Percentiles rank a stretch among this genome's conserved stretches.
These are phyloP conservation scores for Microbotryum saponariae DNA, from an alignment of 1,284 basidiomycete species.

Conservation along the genomic window DNA sequence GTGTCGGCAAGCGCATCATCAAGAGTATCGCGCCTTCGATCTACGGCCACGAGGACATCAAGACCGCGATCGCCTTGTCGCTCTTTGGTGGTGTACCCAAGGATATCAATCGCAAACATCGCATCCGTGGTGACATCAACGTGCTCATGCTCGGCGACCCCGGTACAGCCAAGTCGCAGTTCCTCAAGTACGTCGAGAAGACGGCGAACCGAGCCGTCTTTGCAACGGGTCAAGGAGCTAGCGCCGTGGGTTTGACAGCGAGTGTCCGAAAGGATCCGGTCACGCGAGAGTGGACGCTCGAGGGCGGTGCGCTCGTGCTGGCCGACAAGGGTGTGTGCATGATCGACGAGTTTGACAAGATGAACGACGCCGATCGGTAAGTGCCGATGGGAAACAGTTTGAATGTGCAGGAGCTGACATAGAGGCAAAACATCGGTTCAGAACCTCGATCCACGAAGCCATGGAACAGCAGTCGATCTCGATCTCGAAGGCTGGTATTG, in stretches of 20 bases:
- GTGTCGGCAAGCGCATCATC: conserved; percentile 92
- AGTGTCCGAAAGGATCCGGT: conserved; percentile 96
- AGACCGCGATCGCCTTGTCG: conserved; percentile 90
- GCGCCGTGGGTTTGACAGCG: conserved; percentile 94
- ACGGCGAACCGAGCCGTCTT: conserved; percentile 97
- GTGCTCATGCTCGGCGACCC: conserved; percentile 92
- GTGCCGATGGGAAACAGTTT: neutral
- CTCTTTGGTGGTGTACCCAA: conserved; percentile 90
- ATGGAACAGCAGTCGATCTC: conserved; percentile 99
- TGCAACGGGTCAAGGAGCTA: conserved; percentile 95
- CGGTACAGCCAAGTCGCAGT: conserved; percentile 97
- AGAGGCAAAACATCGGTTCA: conserved; percentile 31
- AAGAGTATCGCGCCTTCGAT: conserved; percentile 98
- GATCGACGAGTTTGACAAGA: conserved; percentile 99
- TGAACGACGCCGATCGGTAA: conserved; percentile 74
- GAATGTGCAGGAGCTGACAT: neutral
- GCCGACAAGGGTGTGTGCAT: conserved; percentile 98
- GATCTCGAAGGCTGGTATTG: conserved; percentile 97
- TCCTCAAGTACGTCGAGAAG: conserved; percentile 98
- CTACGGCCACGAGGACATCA: conserved; percentile 98
- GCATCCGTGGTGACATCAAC: conserved; percentile 96
- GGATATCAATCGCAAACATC: conserved; percentile 92
- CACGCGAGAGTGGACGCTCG: conserved; percentile 96
- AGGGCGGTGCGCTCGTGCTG: conserved; percentile 92
- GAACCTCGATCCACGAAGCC: conserved; percentile 97